These are phyloP conservation scores for Plasmodium cynomolgi DNA, from an alignment of 169 alveolate genomes.

Conservation along the genomic window DNA sequence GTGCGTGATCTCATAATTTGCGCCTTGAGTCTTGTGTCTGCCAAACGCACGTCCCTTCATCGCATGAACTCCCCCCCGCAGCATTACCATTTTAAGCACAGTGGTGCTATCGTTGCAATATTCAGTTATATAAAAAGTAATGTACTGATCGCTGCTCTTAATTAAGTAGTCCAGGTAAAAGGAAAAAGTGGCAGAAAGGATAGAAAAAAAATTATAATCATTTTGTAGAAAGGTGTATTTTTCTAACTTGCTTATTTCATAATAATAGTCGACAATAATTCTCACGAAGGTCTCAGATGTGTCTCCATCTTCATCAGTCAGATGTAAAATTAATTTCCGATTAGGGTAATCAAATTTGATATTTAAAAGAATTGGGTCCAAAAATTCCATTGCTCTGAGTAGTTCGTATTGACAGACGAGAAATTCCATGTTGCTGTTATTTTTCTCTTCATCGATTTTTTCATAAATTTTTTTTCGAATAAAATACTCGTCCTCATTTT, in stretches of 20 bases:
- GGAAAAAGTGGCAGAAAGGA: slow-evolving; percentile 33
- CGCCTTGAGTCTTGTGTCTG: too few species aligned
- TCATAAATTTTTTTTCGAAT: slow-evolving; percentile 54
- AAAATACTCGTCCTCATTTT: slow-evolving; percentile 33
- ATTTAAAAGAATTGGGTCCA: slow-evolving; percentile 71
- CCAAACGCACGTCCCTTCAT: not conserved
- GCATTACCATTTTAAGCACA: slow-evolving; percentile 55
- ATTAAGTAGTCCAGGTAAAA: slow-evolving; percentile 57
- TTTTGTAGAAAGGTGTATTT: slow-evolving; percentile 38
- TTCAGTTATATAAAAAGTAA: slow-evolving; percentile 38
- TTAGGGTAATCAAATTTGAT: slow-evolving; percentile 48
- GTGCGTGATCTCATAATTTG: not conserved
- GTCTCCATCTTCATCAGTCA: slow-evolving; percentile 74
- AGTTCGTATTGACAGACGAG: slow-evolving; percentile 58
- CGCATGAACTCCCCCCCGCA: not conserved
- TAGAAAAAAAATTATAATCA: slow-evolving; percentile 28
- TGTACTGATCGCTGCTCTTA: slow-evolving; percentile 15
- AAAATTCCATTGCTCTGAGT: slow-evolving; percentile 54
- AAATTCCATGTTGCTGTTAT: slow-evolving; percentile 17
- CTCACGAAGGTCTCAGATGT: slow-evolving; percentile 61
- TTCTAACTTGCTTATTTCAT: slow-evolving; percentile 49
- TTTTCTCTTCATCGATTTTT: slow-evolving; percentile 4
- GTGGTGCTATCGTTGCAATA: slow-evolving; percentile 33
- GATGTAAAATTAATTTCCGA: slow-evolving; percentile 31
- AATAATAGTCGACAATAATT: slow-evolving; percentile 40